These are phyloP conservation scores for Coccomyxa sp. DNA, from an alignment of 139 green algal genomes.

Conservation along the genomic window DNA sequence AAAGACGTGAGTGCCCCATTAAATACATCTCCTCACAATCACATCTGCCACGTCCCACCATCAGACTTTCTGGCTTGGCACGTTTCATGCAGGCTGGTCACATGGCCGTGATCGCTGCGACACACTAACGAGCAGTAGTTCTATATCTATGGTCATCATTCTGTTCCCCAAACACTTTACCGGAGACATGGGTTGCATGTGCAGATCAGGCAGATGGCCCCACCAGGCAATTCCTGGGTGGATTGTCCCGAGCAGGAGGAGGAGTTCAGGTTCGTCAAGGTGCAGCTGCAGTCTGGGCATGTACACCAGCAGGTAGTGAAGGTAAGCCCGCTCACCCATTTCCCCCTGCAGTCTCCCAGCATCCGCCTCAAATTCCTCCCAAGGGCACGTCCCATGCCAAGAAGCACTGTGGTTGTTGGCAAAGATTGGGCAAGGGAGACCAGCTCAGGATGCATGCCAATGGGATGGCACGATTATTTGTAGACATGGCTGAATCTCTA, in stretches of 20 bases:
- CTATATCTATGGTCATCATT: neutral
- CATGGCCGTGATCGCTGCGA: neutral
- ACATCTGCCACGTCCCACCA: neutral
- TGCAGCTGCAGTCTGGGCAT: neutral
- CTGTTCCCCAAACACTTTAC: neutral
- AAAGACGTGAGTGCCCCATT: too few relatives aligned
- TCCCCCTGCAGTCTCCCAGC: too few relatives aligned
- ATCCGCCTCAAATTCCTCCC: too few relatives aligned
- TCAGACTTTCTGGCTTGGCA: neutral
- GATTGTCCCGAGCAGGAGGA: neutral
- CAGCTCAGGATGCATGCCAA: too few relatives aligned
- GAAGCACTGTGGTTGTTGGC: too few relatives aligned
- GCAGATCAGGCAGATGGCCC: neutral
- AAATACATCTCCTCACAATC: too few relatives aligned
- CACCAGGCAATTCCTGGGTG: neutral
- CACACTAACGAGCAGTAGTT: neutral
- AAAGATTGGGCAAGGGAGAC: too few relatives aligned
- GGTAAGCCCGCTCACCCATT: neutral
- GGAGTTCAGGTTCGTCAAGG: neutral
- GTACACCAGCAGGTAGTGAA: neutral
- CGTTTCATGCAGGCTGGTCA: neutral
- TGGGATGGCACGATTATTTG: too few relatives aligned
- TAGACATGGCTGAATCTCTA: too few relatives aligned
- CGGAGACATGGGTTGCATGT: neutral
- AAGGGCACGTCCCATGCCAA: too few relatives aligned